These are phyloP conservation scores for Sporisorium graminicola DNA, from an alignment of 1,284 basidiomycete species.

Conservation along the genomic window DNA sequence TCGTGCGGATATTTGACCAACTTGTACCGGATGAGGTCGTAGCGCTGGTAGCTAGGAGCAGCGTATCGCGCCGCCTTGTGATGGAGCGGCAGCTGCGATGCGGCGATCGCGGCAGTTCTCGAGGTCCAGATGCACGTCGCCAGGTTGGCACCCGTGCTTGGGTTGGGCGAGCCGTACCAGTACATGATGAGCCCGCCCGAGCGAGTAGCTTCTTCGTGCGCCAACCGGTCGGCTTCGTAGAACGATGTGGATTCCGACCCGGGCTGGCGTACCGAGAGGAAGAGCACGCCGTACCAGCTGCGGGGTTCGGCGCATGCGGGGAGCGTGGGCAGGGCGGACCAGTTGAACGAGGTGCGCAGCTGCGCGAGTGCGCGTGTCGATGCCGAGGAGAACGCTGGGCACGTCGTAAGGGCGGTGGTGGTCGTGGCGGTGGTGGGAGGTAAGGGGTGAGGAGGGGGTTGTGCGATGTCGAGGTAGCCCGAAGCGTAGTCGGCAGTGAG, in stretches of 20 bases:
- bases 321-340: constrained; percentile 40
- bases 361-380: constrained; percentile 13
- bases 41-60: constrained; percentile 48
- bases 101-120: constrained; percentile 40
- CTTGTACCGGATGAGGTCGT: constrained; percentile 55
- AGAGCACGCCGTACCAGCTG: constrained; percentile 63
- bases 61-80: constrained; percentile 47
- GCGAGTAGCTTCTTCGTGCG: constrained; percentile 62
- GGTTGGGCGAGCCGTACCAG: constrained; percentile 61
- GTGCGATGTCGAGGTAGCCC: constrained; percentile 37
- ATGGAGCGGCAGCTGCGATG: constrained; percentile 49
- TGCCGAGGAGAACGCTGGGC: constrained; percentile 47
- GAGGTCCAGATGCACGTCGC: constrained; percentile 66
- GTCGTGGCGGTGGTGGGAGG: constrained; percentile 1
- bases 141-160: constrained; percentile 55
- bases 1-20: constrained; percentile 43
- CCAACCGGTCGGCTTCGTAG: constrained; percentile 58
- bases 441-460: constrained; percentile 35
- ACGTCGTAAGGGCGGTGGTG: constrained; percentile 12
- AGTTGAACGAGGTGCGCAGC: constrained; percentile 54
- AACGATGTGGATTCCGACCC: constrained; percentile 44
- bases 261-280: constrained; percentile 49
- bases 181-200: constrained; percentile 62
- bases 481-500: constrained; percentile 53
- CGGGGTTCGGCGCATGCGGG: constrained; percentile 12